phyloP scores from a whole-genome alignment of 2,329 filamentous ascomycete genomes.

The Apiospora sp. region DNA sequence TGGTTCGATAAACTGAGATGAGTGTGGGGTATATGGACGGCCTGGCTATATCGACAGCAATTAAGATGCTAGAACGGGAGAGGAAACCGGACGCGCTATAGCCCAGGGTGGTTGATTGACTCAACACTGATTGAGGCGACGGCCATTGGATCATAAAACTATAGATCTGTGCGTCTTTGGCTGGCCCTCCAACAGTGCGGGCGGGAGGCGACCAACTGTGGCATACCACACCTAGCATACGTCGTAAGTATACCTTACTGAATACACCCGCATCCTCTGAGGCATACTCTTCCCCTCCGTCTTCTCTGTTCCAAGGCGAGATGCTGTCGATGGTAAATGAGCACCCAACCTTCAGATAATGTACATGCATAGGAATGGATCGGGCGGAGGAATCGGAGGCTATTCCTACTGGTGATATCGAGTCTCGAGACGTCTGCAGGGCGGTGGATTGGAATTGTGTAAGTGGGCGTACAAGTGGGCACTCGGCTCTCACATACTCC shows the following conservation, averaged over 20 bases:
- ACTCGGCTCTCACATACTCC: neutral
- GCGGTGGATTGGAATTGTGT: neutral
- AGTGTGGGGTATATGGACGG: slow-evolving; percentile 17
- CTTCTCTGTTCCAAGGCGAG: neutral
- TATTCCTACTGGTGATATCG: slow-evolving; percentile 7
- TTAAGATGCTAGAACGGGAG: slow-evolving; percentile 14
- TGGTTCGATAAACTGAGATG: slow-evolving; percentile 21
- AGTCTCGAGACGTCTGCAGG: slow-evolving; percentile 10
- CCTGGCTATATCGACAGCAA: neutral
- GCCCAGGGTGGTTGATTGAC: slow-evolving; percentile 1
- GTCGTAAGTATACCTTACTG: neutral
- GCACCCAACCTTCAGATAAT: neutral
- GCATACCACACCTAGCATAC: neutral
- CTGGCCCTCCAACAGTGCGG: neutral
- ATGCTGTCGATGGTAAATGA: neutral
- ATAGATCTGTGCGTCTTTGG: slow-evolving; percentile 6
- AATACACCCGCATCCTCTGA: neutral
- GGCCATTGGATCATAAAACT: neutral
- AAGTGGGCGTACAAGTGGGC: neutral
- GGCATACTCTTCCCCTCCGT: neutral
- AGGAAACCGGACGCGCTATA: slow-evolving; percentile 14
- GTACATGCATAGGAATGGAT: neutral
- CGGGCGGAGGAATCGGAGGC: slow-evolving; percentile 11
- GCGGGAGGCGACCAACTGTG: neutral
- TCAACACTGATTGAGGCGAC: slow-evolving; percentile 12